A percentile compares a stretch with the other conserved stretches of the same genome.
Conservation (phyloP, 495 filamentous ascomycete species). For the Lophiostoma macrostomum region DNA sequence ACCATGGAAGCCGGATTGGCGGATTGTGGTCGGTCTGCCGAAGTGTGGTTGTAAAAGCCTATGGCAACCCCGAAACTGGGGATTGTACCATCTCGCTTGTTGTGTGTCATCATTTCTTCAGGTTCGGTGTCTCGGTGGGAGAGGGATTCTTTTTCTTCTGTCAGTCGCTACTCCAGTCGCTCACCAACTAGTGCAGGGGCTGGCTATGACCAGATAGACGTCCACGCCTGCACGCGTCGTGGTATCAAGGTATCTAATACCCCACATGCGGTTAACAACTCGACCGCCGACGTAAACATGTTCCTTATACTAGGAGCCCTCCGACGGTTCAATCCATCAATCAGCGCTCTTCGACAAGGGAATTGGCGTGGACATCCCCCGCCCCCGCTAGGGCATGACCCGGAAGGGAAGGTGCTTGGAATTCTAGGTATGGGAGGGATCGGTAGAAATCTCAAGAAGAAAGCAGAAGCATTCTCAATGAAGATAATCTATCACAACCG, state of each 20-base stretch:
- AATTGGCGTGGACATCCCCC: slow-evolving; percentile 53
- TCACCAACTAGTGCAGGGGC: slow-evolving; percentile 49
- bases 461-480: slow-evolving; percentile 64
- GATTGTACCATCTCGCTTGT: no score
- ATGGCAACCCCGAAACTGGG: no score
- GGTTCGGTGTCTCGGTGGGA: no score
- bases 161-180: background rate
- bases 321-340: slow-evolving; percentile 63
- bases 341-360: slow-evolving; percentile 58
- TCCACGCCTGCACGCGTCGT: slow-evolving; percentile 61
- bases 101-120: no score
- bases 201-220: slow-evolving; percentile 79
- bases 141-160: background rate
- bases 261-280: slow-evolving; percentile 75
- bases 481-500: slow-evolving; percentile 68
- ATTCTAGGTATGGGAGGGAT: slow-evolving; percentile 53
- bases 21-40: no score
- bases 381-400: slow-evolving; percentile 57
- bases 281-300: slow-evolving; percentile 74
- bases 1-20: no score
- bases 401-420: slow-evolving; percentile 64
- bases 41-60: no score
- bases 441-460: slow-evolving; percentile 62
- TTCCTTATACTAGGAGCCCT: slow-evolving; percentile 77
- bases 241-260: slow-evolving; percentile 72